These are phyloP conservation scores for Herpetospermum pedunculosum DNA, from an alignment of 306 rosid genomes.

Conservation along the genomic window DNA sequence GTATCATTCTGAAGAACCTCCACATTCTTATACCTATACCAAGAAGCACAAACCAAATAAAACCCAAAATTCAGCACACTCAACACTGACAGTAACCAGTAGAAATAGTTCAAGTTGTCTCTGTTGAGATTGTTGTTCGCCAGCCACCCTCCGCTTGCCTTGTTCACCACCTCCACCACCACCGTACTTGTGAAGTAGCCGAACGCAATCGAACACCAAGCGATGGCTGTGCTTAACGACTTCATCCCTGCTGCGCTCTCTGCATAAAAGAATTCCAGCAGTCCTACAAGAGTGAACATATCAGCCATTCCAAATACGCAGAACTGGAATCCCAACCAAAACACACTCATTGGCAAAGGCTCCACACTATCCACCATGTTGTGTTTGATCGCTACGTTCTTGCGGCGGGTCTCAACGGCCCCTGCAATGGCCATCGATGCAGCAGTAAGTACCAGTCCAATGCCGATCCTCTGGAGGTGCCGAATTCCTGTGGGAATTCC, in stretches of 20 bases:
- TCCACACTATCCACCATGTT: conserved; percentile 45
- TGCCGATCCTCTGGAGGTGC: conserved; percentile 63
- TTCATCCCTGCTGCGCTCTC: conserved; percentile 58
- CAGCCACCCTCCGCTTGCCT: conserved; percentile 68
- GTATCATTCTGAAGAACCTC: conserved; percentile 2
- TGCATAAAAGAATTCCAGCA: conserved; percentile 76
- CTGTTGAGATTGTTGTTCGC: conserved; percentile 54
- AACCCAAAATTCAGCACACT: conserved; percentile 46
- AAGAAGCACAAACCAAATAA: conserved; percentile 45
- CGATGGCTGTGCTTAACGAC: conserved; percentile 30
- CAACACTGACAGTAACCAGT: conserved; percentile 39
- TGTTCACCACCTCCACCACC: conserved; percentile 62
- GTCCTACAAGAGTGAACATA: conserved; percentile 49
- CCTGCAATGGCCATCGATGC: conserved; percentile 60
- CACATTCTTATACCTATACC: conserved; percentile 60
- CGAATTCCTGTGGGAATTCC: conserved; percentile 74
- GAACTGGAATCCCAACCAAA: conserved; percentile 63
- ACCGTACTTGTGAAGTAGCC: conserved; percentile 36
- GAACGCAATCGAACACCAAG: conserved; percentile 30
- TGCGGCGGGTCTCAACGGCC: conserved; percentile 40
- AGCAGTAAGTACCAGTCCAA: conserved; percentile 59
- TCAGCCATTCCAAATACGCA: conserved; percentile 65
- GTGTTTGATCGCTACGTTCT: conserved; percentile 30
- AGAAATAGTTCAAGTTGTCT: conserved; percentile 48
- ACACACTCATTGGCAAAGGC: conserved; percentile 64